These are phyloP conservation scores for Populus hybrid DNA, from an alignment of 441 rosid genomes.

Conservation along the genomic window DNA sequence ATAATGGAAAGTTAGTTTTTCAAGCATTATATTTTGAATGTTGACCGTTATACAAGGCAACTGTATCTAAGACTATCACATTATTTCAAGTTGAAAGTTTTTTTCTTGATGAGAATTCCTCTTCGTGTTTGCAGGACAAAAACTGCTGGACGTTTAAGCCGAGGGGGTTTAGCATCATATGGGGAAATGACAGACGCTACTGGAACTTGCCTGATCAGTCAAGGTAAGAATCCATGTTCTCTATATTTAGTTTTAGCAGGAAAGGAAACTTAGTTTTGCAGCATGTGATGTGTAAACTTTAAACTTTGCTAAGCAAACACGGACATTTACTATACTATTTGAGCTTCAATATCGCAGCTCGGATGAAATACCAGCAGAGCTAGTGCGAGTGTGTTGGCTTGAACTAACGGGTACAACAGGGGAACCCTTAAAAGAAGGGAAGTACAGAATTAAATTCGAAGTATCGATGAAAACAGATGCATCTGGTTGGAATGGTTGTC, in stretches of 20 bases:
- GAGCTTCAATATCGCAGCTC: background rate
- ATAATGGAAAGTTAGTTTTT: too few species aligned
- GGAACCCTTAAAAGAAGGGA: background rate
- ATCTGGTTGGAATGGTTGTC: slow-evolving; percentile 47
- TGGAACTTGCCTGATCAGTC: slow-evolving; percentile 24
- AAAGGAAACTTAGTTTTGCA: background rate
- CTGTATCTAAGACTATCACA: background rate
- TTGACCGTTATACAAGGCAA: background rate
- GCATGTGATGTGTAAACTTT: background rate
- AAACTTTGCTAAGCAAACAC: background rate
- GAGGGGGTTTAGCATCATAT: slow-evolving; percentile 28
- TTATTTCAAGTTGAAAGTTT: background rate
- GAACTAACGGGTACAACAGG: slow-evolving; percentile 38
- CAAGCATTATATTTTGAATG: background rate
- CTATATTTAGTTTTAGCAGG: background rate
- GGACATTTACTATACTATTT: background rate
- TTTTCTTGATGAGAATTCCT: background rate
- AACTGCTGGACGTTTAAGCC: slow-evolving; percentile 5
- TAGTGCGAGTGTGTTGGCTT: slow-evolving; percentile 59
- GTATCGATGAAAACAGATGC: slow-evolving; percentile 36
- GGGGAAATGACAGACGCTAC: slow-evolving; percentile 43
- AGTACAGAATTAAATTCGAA: slow-evolving; percentile 34
- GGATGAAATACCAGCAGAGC: slow-evolving; percentile 23
- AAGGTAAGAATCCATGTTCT: background rate
- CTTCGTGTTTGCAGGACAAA: background rate